Evolutionary conservation across 192 early-diverging fungal genomes (phyloP).

Genomic region (Dissophora ornata): DNA sequence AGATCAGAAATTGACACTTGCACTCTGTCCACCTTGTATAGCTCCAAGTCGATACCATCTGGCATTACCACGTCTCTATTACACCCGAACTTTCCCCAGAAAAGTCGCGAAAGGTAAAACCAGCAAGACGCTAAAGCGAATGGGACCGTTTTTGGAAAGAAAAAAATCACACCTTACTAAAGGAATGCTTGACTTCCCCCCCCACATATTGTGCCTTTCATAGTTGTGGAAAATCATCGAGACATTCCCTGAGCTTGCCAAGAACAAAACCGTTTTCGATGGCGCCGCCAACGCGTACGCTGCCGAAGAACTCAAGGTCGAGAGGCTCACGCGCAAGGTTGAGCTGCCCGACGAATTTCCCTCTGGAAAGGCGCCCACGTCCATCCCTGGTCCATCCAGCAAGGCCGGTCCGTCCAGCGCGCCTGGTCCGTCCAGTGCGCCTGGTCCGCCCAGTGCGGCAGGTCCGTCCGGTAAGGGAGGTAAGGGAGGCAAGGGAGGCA

Average conservation of each 20-base stretch:
- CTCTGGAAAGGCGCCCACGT: not conserved
- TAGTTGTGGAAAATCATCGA: conserved; percentile 45
- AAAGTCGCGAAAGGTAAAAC: conserved; percentile 32
- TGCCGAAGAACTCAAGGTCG: conserved; percentile 14
- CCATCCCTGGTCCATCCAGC: too few species aligned
- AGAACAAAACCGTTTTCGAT: conserved; percentile 39
- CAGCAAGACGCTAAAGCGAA: too few species aligned
- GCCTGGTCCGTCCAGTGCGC: too few species aligned
- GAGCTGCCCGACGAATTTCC: conserved; percentile 26
- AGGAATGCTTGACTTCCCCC: not conserved
- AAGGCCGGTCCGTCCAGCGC: too few species aligned
- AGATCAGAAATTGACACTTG: not conserved
- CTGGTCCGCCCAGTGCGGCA: too few species aligned
- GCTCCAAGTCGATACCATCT: conserved; percentile 40
- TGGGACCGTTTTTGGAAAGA: too few species aligned
- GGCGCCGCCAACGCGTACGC: conserved; percentile 38
- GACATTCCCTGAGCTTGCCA: conserved; percentile 30
- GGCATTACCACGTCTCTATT: conserved; percentile 49
- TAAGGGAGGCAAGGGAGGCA: conserved; percentile 1
- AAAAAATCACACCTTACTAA: too few species aligned
- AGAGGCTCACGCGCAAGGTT: conserved; percentile 22
- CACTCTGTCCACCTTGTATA: not conserved
- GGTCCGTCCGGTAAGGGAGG: not conserved
- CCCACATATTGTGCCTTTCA: not conserved
- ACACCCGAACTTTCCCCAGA: conserved; percentile 32